Conservation (phyloP, 2,329 filamentous ascomycete genomes). For the Cladosporium sp. region DNA sequence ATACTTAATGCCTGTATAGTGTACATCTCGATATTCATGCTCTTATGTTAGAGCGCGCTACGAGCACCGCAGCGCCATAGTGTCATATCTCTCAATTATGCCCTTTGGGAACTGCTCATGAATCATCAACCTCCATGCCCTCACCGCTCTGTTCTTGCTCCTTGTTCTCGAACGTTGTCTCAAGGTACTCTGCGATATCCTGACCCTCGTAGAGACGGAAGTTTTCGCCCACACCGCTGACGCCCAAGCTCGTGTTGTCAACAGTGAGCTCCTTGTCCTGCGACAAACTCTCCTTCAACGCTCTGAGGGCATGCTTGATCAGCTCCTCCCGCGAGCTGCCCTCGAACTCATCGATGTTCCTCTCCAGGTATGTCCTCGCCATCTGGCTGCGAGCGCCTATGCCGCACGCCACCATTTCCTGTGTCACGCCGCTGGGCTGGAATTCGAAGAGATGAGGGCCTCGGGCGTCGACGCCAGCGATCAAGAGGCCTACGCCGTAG, state of each 20-base stretch:
- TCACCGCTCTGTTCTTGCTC: conserved; percentile 29
- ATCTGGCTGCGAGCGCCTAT: conserved; percentile 96
- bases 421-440: conserved; percentile 90
- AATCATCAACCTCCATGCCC: conserved; percentile 30
- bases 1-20: conserved; percentile 10
- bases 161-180: conserved; percentile 56
- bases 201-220: conserved; percentile 91
- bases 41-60: not conserved
- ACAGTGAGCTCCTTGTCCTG: conserved; percentile 98
- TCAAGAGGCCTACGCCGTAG: conserved; percentile 89
- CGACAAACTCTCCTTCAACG: conserved; percentile 89
- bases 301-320: conserved; percentile 82
- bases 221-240: conserved; percentile 80
- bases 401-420: conserved; percentile 94
- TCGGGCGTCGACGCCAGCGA: conserved; percentile 88
- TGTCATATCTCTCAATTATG: not conserved
- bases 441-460: conserved; percentile 98
- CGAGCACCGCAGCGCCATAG: not conserved
- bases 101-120: not conserved
- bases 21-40: conserved; percentile 7
- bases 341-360: conserved; percentile 80
- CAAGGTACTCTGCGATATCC: conserved; percentile 80
- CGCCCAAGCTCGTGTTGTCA: conserved; percentile 90
- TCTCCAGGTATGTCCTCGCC: conserved; percentile 94
- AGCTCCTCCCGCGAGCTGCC: conserved; percentile 75